Evolutionary conservation across 1,139 yeast genomes (phyloP), one percentile per base, ranked within the genome.

Genomic region (Hyphopichia pseudoburtonii): DNA sequence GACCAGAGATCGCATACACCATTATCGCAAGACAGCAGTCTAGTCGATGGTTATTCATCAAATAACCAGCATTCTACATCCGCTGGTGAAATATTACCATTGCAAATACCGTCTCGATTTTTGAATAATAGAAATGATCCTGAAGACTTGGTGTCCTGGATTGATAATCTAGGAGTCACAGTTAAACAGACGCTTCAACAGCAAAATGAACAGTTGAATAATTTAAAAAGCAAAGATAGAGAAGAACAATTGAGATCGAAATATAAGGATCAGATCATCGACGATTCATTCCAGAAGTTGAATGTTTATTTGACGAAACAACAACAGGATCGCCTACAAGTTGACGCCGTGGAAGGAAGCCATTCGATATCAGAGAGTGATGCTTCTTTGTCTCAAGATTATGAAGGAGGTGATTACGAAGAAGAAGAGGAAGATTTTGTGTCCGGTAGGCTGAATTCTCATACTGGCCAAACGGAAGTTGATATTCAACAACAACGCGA

Each of bases 91-190:
- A n/a, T n/a, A n/a, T n/a, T n/a, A n/a, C n/a, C n/a, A n/a, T n/a
- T n/a, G n/a, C n/a, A n/a, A n/a, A n/a, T n/a, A n/a, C n/a, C n/a
- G n/a, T n/a, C n/a, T n/a, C n/a, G n/a, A n/a, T n/a, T n/a, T n/a
- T n/a, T n/a, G n/a, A n/a, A n/a, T n/a, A n/a, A n/a, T n/a, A n/a
- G n/a, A n/a, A n/a, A n/a, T n/a, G n/a, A 8, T 25, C 44, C 47
- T 1, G 68, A 69, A 29, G 75, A 74, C 12, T 46, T 78, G n/a
- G 59, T 75, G 8, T 52, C 60, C 17, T 80, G 86, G 86, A 70
- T 80, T 23, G 68, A 70, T 31, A 62, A 68, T 4, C 55, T 80
- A 32, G 72, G 73, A 35, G 38, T 46, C 4, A 62, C 78, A 38
- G 77, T 78, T 4, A 54, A 61, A 35, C 40, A 52, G 2, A 64